phyloP scores from a whole-genome alignment of 371 early-diverging fungal species.

The Mortierella sp. region DNA sequence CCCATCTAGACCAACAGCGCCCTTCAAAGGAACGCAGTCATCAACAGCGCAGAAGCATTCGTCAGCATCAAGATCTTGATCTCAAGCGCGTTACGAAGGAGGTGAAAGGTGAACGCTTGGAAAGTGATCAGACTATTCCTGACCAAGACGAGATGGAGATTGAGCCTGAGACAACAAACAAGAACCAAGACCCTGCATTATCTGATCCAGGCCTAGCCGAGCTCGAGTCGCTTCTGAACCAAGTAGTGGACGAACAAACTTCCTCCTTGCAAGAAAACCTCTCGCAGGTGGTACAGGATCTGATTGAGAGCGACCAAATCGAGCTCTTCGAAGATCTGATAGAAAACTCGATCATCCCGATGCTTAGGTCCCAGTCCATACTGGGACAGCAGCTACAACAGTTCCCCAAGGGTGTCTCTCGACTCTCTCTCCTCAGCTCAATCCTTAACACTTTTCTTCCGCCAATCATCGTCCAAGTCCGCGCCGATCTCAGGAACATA shows the following conservation, averaged over 20 bases:
- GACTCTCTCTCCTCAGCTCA: background rate
- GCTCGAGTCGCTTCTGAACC: background rate
- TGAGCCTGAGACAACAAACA: too few species aligned
- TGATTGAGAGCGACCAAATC: conserved; percentile 1
- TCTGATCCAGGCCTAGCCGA: background rate
- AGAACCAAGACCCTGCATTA: background rate
- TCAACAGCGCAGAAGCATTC: too few species aligned
- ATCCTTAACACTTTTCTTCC: conserved; percentile 14
- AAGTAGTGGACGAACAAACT: conserved; percentile 3
- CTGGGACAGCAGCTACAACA: background rate
- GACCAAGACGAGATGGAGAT: background rate
- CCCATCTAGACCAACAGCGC: too few species aligned
- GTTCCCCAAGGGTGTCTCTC: conserved; percentile 1
- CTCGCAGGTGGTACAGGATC: background rate
- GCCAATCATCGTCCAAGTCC: conserved; percentile 18
- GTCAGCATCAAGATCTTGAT: too few species aligned
- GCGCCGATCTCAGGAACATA: conserved; percentile 21
- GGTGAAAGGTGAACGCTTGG: too few species aligned
- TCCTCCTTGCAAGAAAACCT: background rate
- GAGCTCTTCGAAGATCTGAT: conserved; percentile 3
- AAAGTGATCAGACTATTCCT: background rate
- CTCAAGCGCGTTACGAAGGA: too few species aligned
- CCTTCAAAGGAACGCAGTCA: too few species aligned
- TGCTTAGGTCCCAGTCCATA: too few species aligned
- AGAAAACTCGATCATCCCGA: too few species aligned